Evolutionary conservation across 257 asterid genomes (phyloP), one percentile per base, ranked within the genome.

Genomic region (Scutellaria galericulata): DNA sequence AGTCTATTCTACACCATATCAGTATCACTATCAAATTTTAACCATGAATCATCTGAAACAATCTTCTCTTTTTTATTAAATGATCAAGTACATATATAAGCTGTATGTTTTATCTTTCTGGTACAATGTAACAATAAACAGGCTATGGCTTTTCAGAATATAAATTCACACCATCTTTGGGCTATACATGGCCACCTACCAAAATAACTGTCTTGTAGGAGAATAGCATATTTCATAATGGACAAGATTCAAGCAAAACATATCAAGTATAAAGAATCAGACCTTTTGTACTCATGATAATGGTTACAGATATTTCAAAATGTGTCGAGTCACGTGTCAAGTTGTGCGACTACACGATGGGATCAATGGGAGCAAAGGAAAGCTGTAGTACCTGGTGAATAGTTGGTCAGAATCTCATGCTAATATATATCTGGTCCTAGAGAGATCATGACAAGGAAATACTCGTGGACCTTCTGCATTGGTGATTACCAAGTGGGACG

Each of bases 401-500:
- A 31, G 61, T 5, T 18, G 27, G 9, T 5, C 42, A 50, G 53
- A 56, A 60, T 37, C 57, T 37, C 41, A 35, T 56, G 78, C 42
- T 44, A 45, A 45, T 53, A 50, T 13, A 7, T 18, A 68, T 59
- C 58, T 39, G 71, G 57, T 50, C 65, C 64, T 24, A 41, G 20
- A 51, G 45, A 44, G n/a, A 40, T 40, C 3, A 48, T 6, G 56
- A 52, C 45, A 57, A 44, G 35, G 59, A 48, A 31, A 48, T 35
- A 67, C 10, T 51, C 10, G 3, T 20, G 12, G 41, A 42, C 20
- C 42, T 18, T 64, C 56, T 9, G 20, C 27, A 10, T n/a, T 57
- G 27, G 68, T 35, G 48, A 27, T 48, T 46, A 53, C 58, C 51
- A 50, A 75, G 66, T 75, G 70, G 75, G 62, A 61, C 61, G 71